Conservation (phyloP, 305 asterid genomes). For the Fraxinus sp. region DNA sequence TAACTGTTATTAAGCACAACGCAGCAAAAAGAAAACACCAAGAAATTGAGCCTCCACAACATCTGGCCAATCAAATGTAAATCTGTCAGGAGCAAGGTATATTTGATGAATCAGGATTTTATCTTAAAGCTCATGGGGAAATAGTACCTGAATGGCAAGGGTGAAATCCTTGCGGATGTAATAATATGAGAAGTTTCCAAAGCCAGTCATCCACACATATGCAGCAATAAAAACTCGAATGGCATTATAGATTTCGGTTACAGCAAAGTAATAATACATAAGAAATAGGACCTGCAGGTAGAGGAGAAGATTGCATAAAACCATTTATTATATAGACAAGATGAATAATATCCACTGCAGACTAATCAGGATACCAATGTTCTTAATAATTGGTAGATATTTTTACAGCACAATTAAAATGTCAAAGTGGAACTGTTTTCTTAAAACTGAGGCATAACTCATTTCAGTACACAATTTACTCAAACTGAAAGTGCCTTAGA, state of each 20-base stretch:
- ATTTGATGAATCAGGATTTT: constrained; percentile 6
- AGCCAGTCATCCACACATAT: constrained; percentile 95
- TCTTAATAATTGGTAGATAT: not conserved
- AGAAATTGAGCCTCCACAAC: constrained; percentile 94
- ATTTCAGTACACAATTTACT: not conserved
- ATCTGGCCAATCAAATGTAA: constrained; percentile 45
- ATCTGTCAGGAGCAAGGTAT: constrained; percentile 27
- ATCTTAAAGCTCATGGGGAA: constrained; percentile 6
- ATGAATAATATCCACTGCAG: not conserved
- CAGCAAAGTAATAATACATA: constrained; percentile 91
- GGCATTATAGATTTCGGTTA: constrained; percentile 75
- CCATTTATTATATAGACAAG: not conserved
- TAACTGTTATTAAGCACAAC: constrained; percentile 65
- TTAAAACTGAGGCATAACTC: not conserved
- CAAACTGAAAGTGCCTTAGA: not conserved
- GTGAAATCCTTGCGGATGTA: constrained; percentile 84
- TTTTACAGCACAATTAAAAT: not conserved
- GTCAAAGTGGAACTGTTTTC: not conserved
- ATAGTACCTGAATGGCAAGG: constrained; percentile 62
- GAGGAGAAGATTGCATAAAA: constrained; percentile 12
- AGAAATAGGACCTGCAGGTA: constrained; percentile 70
- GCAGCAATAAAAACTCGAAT: constrained; percentile 79
- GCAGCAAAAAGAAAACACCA: constrained; percentile 70
- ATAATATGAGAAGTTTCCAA: constrained; percentile 87
- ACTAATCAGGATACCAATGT: not conserved